Conservation (phyloP, 768 basidiomycete genomes). For the Clitopilus passeckerianus region DNA sequence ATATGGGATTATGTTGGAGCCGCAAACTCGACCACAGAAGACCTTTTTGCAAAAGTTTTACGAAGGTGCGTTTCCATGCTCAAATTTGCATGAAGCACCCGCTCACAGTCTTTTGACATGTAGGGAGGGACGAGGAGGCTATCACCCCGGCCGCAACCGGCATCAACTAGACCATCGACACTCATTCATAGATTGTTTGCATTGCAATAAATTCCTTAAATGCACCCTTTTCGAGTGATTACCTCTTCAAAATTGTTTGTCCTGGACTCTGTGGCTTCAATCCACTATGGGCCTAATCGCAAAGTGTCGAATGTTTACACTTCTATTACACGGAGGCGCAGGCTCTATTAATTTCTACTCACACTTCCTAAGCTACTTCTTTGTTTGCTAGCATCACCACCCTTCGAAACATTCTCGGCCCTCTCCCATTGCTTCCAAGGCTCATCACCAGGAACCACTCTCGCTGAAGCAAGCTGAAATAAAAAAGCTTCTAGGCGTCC, state of each 20-base stretch:
- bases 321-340: not conserved
- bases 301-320: not conserved
- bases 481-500: constrained; percentile 32
- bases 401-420: constrained; percentile 12
- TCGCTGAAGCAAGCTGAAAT: constrained; percentile 32
- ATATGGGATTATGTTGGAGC: constrained; percentile 60
- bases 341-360: not conserved
- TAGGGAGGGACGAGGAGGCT: constrained; percentile 75
- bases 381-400: not conserved
- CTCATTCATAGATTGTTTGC: not conserved
- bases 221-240: not conserved
- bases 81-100: constrained; percentile 1
- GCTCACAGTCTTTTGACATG: constrained; percentile 1
- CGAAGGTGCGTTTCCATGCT: constrained; percentile 51
- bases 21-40: constrained; percentile 35
- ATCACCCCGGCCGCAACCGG: constrained; percentile 67
- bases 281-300: too few species aligned
- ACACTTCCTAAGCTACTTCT: not conserved
- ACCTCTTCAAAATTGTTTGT: too few species aligned
- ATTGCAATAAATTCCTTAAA: not conserved
- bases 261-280: too few species aligned
- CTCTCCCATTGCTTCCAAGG: constrained; percentile 52
- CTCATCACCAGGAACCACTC: constrained; percentile 47
- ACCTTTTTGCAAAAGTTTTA: constrained; percentile 84
- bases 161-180: constrained; percentile 13